These are phyloP conservation scores for Stereocaulon alpinum DNA, from an alignment of 495 filamentous ascomycete species.

Conservation along the genomic window DNA sequence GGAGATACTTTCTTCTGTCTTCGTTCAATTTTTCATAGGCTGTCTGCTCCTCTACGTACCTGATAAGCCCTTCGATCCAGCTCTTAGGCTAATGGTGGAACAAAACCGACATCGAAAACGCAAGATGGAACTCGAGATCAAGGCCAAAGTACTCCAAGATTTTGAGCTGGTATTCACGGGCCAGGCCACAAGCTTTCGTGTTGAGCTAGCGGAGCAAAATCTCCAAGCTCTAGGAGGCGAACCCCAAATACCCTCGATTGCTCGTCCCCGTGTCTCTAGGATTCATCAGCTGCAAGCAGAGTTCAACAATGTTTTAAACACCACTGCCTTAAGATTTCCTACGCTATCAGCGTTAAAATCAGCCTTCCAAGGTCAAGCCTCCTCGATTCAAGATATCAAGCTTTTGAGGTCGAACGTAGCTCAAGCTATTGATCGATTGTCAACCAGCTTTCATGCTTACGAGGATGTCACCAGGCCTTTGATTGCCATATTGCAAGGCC, in stretches of 20 bases:
- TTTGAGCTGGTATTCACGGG: conserved; percentile 64
- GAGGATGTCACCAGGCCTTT: conserved; percentile 73
- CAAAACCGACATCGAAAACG: conserved; percentile 52
- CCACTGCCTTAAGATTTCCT: conserved; percentile 48
- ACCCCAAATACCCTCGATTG: conserved; percentile 54
- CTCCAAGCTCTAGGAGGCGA: conserved; percentile 51
- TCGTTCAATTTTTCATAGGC: conserved; percentile 47
- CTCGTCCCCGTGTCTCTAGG: conserved; percentile 56
- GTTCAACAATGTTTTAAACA: conserved; percentile 63
- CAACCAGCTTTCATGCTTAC: conserved; percentile 58
- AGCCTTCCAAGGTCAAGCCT: conserved; percentile 9
- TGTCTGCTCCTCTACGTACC: conserved; percentile 74
- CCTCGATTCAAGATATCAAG: conserved; percentile 36
- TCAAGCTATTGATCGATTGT: conserved; percentile 56
- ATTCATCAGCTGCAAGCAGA: conserved; percentile 69
- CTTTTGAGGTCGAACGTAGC: conserved; percentile 62
- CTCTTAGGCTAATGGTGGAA: conserved; percentile 63
- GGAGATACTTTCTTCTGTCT: neutral
- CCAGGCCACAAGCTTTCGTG: conserved; percentile 51
- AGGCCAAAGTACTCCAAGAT: conserved; percentile 47
- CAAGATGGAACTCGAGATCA: conserved; percentile 40
- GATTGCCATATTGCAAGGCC: conserved; percentile 68
- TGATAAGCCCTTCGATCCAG: conserved; percentile 76
- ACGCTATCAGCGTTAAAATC: conserved; percentile 8
- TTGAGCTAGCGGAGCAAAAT: conserved; percentile 47